phyloP scores from a whole-genome alignment of 2,329 filamentous ascomycete species.

The Elsinoe ampelina region DNA sequence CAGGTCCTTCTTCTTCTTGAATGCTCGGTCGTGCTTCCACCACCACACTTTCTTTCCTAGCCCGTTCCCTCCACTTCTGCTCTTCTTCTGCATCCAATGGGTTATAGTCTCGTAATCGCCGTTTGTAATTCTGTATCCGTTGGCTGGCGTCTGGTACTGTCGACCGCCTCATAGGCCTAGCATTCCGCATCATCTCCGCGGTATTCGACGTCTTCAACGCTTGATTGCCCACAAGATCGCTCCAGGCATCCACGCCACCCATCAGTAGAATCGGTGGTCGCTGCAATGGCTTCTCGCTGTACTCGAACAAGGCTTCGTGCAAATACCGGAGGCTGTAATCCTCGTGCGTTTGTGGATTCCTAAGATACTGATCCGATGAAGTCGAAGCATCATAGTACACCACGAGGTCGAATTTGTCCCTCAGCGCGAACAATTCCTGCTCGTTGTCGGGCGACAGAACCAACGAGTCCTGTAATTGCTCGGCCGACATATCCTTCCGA shows the following conservation, averaged over 20 bases:
- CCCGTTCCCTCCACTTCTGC: conserved; percentile 66
- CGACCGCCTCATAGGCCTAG: conserved; percentile 43
- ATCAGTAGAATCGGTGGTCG: conserved; percentile 65
- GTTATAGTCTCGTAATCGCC: conserved; percentile 51
- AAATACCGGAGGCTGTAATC: conserved; percentile 57
- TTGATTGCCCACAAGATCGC: conserved; percentile 65
- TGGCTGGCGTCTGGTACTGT: conserved; percentile 37
- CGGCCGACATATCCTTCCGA: conserved; percentile 56
- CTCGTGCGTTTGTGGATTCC: conserved; percentile 33
- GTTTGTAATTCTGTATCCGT: conserved; percentile 46
- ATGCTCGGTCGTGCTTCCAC: conserved; percentile 27
- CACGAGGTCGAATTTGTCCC: conserved; percentile 71
- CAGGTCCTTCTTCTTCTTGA: conserved; percentile 25
- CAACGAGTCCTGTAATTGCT: conserved; percentile 57
- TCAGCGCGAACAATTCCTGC: conserved; percentile 60
- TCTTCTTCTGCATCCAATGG: conserved; percentile 75
- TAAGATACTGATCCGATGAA: conserved; percentile 49
- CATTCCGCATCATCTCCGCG: conserved; percentile 39
- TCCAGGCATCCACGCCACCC: conserved; percentile 81
- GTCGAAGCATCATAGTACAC: conserved; percentile 79
- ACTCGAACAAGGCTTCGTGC: conserved; percentile 70
- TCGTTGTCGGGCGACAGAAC: conserved; percentile 66
- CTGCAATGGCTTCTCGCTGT: conserved; percentile 69
- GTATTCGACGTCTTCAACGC: conserved; percentile 52
- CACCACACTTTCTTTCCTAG: conserved; percentile 55